Percentiles rank a stretch among this genome's conserved stretches.
Evolutionary conservation across 2,329 filamentous ascomycete genomes (phyloP).

Genomic region (Fusarium sp.): DNA sequence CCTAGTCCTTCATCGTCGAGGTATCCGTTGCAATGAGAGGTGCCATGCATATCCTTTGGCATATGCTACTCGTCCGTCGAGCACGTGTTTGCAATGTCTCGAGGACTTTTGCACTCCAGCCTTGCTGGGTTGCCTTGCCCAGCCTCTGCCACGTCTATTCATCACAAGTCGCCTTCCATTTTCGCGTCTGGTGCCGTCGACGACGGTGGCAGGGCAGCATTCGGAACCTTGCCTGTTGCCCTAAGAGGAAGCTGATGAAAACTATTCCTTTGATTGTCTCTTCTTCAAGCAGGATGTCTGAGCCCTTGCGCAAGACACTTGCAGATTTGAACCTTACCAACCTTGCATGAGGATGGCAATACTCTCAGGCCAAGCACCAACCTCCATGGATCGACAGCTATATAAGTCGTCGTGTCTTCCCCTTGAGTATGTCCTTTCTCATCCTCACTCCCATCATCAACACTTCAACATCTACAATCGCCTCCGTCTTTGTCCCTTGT

Average conservation of each 20-base stretch:
- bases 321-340: constrained; percentile 6
- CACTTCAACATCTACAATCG: constrained; percentile 19
- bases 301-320: constrained; percentile 11
- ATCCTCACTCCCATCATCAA: constrained; percentile 23
- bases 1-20: constrained; percentile 30
- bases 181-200: constrained; percentile 35
- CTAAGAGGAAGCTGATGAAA: constrained; percentile 43
- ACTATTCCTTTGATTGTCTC: constrained; percentile 21
- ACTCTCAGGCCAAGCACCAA: neutral
- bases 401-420: constrained; percentile 36
- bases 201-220: constrained; percentile 17
- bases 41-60: constrained; percentile 16
- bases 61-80: constrained; percentile 7
- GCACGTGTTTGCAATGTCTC: constrained; percentile 16
- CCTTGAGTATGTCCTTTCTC: constrained; percentile 9
- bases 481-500: constrained; percentile 3
- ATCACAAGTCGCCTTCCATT: constrained; percentile 36
- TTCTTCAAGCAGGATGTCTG: constrained; percentile 7
- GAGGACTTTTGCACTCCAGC: constrained; percentile 41
- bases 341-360: constrained; percentile 4
- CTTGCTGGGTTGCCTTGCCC: constrained; percentile 11
- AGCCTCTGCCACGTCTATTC: constrained; percentile 9
- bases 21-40: constrained; percentile 18
- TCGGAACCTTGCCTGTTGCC: constrained; percentile 19
- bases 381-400: constrained; percentile 12